Evolutionary conservation across 2,329 filamentous ascomycete genomes (phyloP).

Genomic region (Dactylonectria macrodidyma): DNA sequence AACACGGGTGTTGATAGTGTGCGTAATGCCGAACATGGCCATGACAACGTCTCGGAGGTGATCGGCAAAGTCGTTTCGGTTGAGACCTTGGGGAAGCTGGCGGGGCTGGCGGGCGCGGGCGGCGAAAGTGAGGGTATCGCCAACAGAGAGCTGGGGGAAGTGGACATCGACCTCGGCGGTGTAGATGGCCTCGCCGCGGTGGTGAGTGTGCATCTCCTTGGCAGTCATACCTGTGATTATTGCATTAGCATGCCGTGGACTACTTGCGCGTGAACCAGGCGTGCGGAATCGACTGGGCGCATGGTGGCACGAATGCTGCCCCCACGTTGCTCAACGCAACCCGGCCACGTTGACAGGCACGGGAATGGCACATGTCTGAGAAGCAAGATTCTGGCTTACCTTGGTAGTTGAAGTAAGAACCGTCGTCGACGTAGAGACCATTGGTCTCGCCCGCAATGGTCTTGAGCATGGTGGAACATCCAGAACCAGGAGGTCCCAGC

Average conservation of each 20-base stretch:
- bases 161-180: conserved; percentile 88
- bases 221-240: conserved; percentile 69
- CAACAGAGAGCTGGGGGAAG: conserved; percentile 83
- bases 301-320: conserved; percentile 24
- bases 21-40: conserved; percentile 82
- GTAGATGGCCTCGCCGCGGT: conserved; percentile 90
- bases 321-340: conserved; percentile 17
- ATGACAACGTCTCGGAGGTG: conserved; percentile 81
- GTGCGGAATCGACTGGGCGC: conserved; percentile 16
- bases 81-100: conserved; percentile 71
- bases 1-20: conserved; percentile 80
- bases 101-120: conserved; percentile 78
- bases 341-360: conserved; percentile 4
- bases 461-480: conserved; percentile 89
- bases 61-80: conserved; percentile 67
- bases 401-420: conserved; percentile 86
- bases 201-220: conserved; percentile 82
- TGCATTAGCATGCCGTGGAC: conserved; percentile 23
- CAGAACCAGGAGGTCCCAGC: conserved; percentile 79
- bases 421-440: conserved; percentile 80
- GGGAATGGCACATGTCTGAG: conserved; percentile 8
- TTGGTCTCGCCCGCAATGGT: conserved; percentile 87
- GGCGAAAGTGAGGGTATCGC: conserved; percentile 85
- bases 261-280: conserved; percentile 14
- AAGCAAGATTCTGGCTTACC: conserved; percentile 57